Percentiles rank a stretch among this genome's conserved stretches.
Evolutionary conservation across 2,329 filamentous ascomycete species (phyloP).

Genomic region (Fusarium irregulare): DNA sequence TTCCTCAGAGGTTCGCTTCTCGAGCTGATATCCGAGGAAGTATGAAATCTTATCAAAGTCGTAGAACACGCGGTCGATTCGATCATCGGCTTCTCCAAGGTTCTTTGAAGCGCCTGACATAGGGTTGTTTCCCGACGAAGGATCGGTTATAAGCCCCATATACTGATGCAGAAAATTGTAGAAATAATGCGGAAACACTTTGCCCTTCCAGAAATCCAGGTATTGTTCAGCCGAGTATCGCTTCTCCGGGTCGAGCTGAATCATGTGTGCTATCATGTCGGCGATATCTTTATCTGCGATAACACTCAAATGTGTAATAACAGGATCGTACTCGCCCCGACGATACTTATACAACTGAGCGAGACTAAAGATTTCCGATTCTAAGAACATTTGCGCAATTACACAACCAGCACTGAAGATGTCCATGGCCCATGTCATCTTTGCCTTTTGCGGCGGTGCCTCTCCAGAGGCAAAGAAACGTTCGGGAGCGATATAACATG

Average conservation of each 20-base stretch:
- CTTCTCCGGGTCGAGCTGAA: conserved; percentile 90
- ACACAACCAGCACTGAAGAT: conserved; percentile 97
- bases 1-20: conserved; percentile 51
- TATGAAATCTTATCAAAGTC: conserved; percentile 99
- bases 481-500: conserved; percentile 95
- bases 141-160: conserved; percentile 95
- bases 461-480: conserved; percentile 82
- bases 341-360: conserved; percentile 96
- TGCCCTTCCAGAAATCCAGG: conserved; percentile 88
- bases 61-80: conserved; percentile 91
- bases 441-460: conserved; percentile 68
- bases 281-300: conserved; percentile 89
- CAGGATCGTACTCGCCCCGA: conserved; percentile 90
- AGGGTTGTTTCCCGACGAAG: conserved; percentile 80
- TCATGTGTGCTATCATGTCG: conserved; percentile 94
- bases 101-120: conserved; percentile 75
- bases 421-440: conserved; percentile 93
- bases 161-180: conserved; percentile 98
- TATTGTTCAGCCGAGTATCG: conserved; percentile 95
- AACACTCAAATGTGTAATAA: conserved; percentile 80
- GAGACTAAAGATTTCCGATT: conserved; percentile 96
- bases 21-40: conserved; percentile 81
- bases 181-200: conserved; percentile 95
- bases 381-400: conserved; percentile 94
- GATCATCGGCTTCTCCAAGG: conserved; percentile 87